These are phyloP conservation scores for Tetrahymena malaccensis DNA, from an alignment of 73 alveolate species.

Conservation along the genomic window DNA sequence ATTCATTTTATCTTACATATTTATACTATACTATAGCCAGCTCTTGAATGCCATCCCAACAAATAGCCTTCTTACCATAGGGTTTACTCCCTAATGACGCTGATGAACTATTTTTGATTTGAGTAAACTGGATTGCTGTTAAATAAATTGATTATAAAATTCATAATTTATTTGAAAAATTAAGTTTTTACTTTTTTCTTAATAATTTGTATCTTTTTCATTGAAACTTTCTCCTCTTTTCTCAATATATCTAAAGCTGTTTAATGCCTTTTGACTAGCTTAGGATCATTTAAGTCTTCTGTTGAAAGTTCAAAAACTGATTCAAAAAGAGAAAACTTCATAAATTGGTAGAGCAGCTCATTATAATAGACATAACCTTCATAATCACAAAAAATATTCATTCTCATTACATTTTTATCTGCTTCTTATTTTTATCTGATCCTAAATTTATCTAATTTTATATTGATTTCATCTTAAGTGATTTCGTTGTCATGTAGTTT, in stretches of 20 bases:
- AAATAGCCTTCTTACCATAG: background rate
- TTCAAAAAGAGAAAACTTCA: background rate
- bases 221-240: background rate
- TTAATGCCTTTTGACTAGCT: background rate
- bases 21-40: background rate
- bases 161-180: no score
- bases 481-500: background rate
- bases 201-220: background rate
- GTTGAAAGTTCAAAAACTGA: background rate
- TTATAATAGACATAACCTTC: no score
- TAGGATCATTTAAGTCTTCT: background rate
- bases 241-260: background rate
- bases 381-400: no score
- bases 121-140: background rate
- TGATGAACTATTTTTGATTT: background rate
- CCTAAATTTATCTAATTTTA: background rate
- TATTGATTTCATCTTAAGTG: background rate
- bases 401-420: background rate
- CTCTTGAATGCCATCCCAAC: background rate
- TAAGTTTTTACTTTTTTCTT: background rate
- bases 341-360: background rate
- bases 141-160: background rate
- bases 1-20: background rate
- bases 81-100: background rate
- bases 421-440: background rate